Conservation (phyloP, 305 asterid genomes). For the Solanum hybrid region DNA sequence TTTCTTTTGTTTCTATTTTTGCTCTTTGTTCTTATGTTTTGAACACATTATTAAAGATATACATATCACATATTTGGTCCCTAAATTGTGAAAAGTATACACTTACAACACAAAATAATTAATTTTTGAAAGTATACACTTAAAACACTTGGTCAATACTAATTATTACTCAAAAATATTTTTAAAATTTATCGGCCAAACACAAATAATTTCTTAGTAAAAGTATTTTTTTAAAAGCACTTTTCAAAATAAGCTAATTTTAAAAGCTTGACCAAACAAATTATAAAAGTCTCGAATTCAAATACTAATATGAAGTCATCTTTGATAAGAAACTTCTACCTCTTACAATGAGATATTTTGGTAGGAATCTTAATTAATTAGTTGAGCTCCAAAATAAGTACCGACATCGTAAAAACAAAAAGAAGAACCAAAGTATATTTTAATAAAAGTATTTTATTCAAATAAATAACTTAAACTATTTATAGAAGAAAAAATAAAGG, state of each 20-base stretch:
- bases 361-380: not conserved
- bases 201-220: not conserved
- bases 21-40: not conserved
- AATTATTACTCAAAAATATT: no score
- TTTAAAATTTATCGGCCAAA: not conserved
- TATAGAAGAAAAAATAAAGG: not conserved
- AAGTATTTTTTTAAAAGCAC: no score
- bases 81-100: not conserved
- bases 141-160: no score
- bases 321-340: not conserved
- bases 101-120: not conserved
- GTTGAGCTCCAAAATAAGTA: not conserved
- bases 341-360: no score
- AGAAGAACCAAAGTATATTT: not conserved
- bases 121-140: not conserved
- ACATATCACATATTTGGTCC: not conserved
- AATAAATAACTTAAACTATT: not conserved
- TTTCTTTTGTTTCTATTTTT: not conserved
- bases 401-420: not conserved
- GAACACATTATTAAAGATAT: not conserved
- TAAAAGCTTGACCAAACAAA: not conserved
- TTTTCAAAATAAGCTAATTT: not conserved
- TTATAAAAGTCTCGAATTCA: fast-evolving
- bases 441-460: not conserved
- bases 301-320: not conserved